These are phyloP conservation scores for Pseudogymnoascus sp. DNA, from an alignment of 2,329 filamentous ascomycete genomes.

Conservation along the genomic window DNA sequence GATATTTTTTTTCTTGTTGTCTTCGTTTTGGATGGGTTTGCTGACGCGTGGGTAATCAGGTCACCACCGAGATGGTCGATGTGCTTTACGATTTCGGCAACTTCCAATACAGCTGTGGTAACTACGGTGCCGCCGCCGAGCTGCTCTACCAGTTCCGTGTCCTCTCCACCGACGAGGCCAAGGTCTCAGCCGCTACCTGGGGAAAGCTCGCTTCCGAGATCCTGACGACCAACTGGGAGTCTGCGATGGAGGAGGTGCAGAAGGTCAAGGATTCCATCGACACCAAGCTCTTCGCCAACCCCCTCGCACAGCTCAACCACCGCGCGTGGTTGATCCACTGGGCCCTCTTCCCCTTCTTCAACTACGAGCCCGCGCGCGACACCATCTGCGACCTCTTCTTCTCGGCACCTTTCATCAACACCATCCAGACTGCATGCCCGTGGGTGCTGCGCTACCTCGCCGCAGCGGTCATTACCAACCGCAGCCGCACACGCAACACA, in stretches of 20 bases:
- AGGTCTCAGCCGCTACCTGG: conserved; percentile 92
- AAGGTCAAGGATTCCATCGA: conserved; percentile 92
- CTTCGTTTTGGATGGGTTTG: neutral
- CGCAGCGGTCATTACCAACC: conserved; percentile 90
- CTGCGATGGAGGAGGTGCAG: conserved; percentile 78
- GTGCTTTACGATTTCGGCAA: conserved; percentile 91
- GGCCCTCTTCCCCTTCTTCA: conserved; percentile 98
- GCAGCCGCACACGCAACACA: conserved; percentile 69
- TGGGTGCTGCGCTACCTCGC: conserved; percentile 94
- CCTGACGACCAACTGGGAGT: conserved; percentile 89
- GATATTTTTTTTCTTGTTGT: conserved; percentile 6
- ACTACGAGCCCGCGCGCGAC: conserved; percentile 86
- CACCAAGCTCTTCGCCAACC: conserved; percentile 90
- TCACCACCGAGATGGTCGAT: conserved; percentile 92
- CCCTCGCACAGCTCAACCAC: conserved; percentile 88
- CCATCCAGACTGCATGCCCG: conserved; percentile 93
- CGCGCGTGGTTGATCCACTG: conserved; percentile 97
- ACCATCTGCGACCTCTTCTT: conserved; percentile 93
- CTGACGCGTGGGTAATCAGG: conserved; percentile 36
- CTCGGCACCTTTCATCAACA: conserved; percentile 96
- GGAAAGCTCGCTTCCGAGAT: conserved; percentile 96
- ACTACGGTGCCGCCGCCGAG: conserved; percentile 83
- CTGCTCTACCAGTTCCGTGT: conserved; percentile 97
- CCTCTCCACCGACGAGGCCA: conserved; percentile 96
- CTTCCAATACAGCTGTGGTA: conserved; percentile 96